A percentile compares a stretch with the other conserved stretches of the same genome.
Conservation (phyloP, 192 early-diverging fungal species). For the Coemansia furcata region DNA sequence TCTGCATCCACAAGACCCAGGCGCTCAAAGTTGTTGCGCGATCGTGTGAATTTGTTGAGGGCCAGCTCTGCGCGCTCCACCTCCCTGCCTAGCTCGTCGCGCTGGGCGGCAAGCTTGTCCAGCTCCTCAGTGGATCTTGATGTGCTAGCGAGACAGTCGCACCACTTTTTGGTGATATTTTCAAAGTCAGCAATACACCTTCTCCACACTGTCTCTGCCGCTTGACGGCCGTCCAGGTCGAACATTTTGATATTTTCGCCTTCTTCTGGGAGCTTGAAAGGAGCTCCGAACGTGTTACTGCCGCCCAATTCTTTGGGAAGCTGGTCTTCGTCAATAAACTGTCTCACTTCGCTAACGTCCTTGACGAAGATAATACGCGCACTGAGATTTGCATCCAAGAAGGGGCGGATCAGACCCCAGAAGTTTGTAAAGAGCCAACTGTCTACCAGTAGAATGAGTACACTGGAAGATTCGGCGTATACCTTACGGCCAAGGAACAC, state of each 20-base stretch:
- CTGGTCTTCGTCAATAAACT: conserved; percentile 39
- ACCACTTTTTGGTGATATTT: conserved; percentile 28
- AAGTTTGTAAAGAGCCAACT: conserved; percentile 52
- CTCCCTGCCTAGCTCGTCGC: conserved; percentile 16
- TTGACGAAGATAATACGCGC: conserved; percentile 49
- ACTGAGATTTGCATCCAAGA: conserved; percentile 41
- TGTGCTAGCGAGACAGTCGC: background rate
- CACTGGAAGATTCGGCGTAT: conserved; percentile 37
- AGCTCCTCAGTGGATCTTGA: background rate
- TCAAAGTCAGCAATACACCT: conserved; percentile 25
- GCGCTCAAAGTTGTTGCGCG: conserved; percentile 26
- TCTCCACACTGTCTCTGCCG: conserved; percentile 36
- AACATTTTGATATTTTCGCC: conserved; percentile 33
- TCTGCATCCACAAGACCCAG: conserved; percentile 18
- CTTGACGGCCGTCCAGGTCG: conserved; percentile 21
- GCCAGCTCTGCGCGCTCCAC: conserved; percentile 28
- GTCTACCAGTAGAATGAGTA: conserved; percentile 45
- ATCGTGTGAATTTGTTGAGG: conserved; percentile 24
- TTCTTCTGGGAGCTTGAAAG: conserved; percentile 24
- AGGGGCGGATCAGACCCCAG: conserved; percentile 41
- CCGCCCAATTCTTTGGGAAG: conserved; percentile 35
- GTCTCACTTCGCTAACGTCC: conserved; percentile 23
- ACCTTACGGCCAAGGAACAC: conserved; percentile 27
- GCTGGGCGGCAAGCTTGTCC: conserved; percentile 3
- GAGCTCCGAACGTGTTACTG: conserved; percentile 11